Evolutionary conservation across 805 yeast genomes (phyloP).

Genomic region (Metschnikowia aberdeeniae): DNA sequence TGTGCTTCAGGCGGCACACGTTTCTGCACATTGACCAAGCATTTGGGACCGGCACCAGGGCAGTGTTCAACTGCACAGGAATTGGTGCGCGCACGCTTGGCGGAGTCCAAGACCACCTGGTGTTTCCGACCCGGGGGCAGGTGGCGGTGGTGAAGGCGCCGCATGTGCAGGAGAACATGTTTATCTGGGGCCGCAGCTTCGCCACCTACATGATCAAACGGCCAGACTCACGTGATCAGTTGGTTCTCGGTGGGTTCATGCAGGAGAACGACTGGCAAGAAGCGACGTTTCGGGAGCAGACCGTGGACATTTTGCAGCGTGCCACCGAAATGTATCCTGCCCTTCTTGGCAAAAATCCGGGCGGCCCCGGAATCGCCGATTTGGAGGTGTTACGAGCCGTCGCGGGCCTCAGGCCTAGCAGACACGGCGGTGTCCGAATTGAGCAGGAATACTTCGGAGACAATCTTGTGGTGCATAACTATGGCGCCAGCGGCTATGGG

Average conservation of each 20-base stretch:
- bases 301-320: conserved; percentile 58
- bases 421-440: conserved; percentile 72
- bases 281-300: conserved; percentile 54
- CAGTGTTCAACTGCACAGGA: conserved; percentile 75
- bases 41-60: conserved; percentile 30
- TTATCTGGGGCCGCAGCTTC: conserved; percentile 57
- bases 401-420: conserved; percentile 73
- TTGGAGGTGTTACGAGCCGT: conserved; percentile 58
- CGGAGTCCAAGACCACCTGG: conserved; percentile 58
- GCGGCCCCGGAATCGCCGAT: conserved; percentile 30
- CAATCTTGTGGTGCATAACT: conserved; percentile 55
- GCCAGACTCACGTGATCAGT: conserved; percentile 60
- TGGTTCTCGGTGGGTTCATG: conserved; percentile 71
- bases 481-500: conserved; percentile 67
- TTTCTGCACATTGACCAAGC: conserved; percentile 58
- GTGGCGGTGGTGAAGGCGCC: conserved; percentile 72
- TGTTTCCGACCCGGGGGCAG: conserved; percentile 78
- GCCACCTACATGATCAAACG: conserved; percentile 72
- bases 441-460: conserved; percentile 46
- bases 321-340: conserved; percentile 51
- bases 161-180: conserved; percentile 53
- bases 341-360: conserved; percentile 35
- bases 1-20: conserved; percentile 44
- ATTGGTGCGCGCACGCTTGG: conserved; percentile 60
- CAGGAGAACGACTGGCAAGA: conserved; percentile 62